Evolutionary conservation across 768 basidiomycete genomes (phyloP), one percentile per base, ranked within the genome.

Genomic region (Trametes maxima): DNA sequence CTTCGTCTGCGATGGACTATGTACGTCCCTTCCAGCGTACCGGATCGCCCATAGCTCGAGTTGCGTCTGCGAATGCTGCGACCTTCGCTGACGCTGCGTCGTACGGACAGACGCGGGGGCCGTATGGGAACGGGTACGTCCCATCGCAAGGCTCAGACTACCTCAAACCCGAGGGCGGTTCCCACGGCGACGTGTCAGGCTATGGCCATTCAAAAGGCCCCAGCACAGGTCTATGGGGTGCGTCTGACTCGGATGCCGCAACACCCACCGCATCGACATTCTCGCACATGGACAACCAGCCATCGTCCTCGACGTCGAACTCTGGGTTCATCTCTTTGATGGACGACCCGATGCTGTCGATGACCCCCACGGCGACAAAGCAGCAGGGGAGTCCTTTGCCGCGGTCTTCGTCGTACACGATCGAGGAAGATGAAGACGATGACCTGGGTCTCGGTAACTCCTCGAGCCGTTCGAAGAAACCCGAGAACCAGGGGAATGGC

Each of bases 391-490:
- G 62, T 49, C 45, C 43, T 36, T 19, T 54, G 25, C 60, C 62
- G 28, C 56, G 65, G 25, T 64, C 46, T 48, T 55, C 57, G 10
- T 59, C 65, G 59, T 60, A 62, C 25, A 47, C 66, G 24, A 57
- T 67, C 45, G 45, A 78, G 8, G 85, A 85, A 8, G 90, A 90
- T 1, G 89, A 89, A 13, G 87, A 87, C 0, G 94, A 96, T 45
- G 94, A 97, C 69, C 82, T 99, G 52, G 97, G 97, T 0, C 81
- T 98, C 63, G 94, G 95, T 2, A 99, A 98, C 69, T 78, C 75
- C 14, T 79, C 70, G 76, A 17, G 80, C 81, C 48, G 72, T 24
- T 33, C 67, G 14, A 66, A 70, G 37, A 59, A 58, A 39, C 33
- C 53, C 45, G 65, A 67, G 42, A 57, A 53, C 36, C 11, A 59